These are phyloP conservation scores for Saturnispora ahearnii DNA, from an alignment of 805 yeast genomes.

Conservation along the genomic window DNA sequence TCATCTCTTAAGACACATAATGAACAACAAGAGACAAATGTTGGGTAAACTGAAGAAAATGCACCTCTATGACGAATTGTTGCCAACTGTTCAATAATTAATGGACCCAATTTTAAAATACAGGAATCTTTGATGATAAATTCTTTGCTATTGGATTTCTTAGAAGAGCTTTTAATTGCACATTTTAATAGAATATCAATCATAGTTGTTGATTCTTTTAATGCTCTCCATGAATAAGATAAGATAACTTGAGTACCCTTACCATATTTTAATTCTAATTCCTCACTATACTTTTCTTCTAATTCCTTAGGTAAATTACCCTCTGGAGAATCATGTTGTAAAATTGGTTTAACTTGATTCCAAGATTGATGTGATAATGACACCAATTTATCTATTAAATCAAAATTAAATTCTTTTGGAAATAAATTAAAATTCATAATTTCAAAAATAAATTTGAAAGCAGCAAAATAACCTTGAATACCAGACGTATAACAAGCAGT, in stretches of 20 bases:
- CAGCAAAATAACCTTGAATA: constrained; percentile 63
- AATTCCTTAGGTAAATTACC: constrained; percentile 47
- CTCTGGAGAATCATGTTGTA: constrained; percentile 66
- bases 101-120: constrained; percentile 38
- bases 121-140: constrained; percentile 22
- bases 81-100: constrained; percentile 58
- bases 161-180: not conserved
- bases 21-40: constrained; percentile 58
- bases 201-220: constrained; percentile 63
- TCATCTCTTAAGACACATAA: constrained; percentile 36
- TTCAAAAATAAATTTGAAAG: constrained; percentile 36
- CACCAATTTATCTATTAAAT: constrained; percentile 10
- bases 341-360: constrained; percentile 36
- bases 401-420: not conserved
- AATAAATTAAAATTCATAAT: constrained; percentile 13
- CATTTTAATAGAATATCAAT: constrained; percentile 35
- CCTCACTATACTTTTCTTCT: constrained; percentile 29
- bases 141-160: constrained; percentile 4
- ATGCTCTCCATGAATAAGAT: constrained; percentile 74
- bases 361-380: constrained; percentile 26
- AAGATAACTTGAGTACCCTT: constrained; percentile 38
- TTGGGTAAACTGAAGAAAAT: constrained; percentile 78
- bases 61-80: constrained; percentile 86
- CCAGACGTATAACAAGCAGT: constrained; percentile 40
- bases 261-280: constrained; percentile 27